These are phyloP conservation scores for Sarcomyxa edulis DNA, from an alignment of 768 basidiomycete species.

Conservation along the genomic window DNA sequence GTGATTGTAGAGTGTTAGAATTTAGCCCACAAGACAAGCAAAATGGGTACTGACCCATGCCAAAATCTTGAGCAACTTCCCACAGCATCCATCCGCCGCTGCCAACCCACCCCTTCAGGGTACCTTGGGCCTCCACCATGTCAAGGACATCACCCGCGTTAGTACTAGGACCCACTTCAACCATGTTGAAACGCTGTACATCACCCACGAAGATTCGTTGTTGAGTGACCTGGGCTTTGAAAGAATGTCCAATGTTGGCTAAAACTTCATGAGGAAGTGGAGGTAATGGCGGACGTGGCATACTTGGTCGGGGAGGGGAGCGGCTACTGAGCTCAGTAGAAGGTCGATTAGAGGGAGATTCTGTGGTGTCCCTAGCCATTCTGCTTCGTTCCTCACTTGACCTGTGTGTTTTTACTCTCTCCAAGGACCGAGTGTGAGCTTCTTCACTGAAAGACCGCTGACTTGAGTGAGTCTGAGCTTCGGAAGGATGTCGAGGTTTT, in stretches of 20 bases:
- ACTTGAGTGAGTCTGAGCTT: no score
- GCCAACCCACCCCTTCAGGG: conserved; percentile 53
- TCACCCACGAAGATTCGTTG: conserved; percentile 77
- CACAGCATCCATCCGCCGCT: conserved; percentile 84
- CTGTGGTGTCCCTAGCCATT: not conserved
- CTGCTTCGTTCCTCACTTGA: not conserved
- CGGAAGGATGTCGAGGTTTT: conserved; percentile 16
- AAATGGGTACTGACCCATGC: conserved; percentile 67
- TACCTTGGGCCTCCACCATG: conserved; percentile 60
- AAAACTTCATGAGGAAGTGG: conserved; percentile 29
- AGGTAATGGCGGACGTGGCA: conserved; percentile 29
- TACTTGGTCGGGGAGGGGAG: conserved; percentile 16
- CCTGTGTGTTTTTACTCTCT: not conserved
- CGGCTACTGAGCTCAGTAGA: conserved; percentile 20
- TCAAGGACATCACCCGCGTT: conserved; percentile 70
- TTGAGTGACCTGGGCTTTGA: conserved; percentile 36
- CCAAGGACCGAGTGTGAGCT: conserved; percentile 15
- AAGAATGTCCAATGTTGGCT: conserved; percentile 18
- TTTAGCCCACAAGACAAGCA: not conserved
- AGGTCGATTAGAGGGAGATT: conserved; percentile 2
- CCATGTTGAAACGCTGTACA: conserved; percentile 68
- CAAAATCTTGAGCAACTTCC: conserved; percentile 87
- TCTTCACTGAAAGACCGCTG: conserved; percentile 15
- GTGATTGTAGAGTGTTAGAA: conserved; percentile 8
- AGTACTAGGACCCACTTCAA: conserved; percentile 65